phyloP scores from a whole-genome alignment of 2,329 filamentous ascomycete species.

The Penicillium sp. region DNA sequence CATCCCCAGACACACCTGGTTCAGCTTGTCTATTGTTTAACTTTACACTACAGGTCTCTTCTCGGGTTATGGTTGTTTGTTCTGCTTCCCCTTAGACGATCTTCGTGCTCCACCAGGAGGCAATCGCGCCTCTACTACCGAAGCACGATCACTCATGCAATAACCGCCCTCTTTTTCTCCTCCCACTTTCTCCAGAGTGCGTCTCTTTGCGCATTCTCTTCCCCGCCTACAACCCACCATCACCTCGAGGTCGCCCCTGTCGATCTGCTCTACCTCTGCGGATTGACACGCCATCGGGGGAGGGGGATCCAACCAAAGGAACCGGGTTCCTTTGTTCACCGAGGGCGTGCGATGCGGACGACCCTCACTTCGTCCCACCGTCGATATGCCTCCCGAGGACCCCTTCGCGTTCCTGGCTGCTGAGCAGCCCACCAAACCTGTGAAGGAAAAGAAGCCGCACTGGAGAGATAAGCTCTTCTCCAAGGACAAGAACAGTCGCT shows the following conservation, averaged over 20 bases:
- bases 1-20: background rate
- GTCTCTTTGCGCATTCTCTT: background rate
- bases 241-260: no score
- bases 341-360: conserved; percentile 36
- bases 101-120: background rate
- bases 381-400: conserved; percentile 37
- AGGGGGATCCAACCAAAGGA: conserved; percentile 19
- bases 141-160: background rate
- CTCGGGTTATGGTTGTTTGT: background rate
- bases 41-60: background rate
- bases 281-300: background rate
- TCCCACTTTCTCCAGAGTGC: background rate
- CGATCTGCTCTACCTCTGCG: background rate
- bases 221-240: background rate
- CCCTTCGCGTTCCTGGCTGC: conserved; percentile 36
- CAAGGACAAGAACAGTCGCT: conserved; percentile 38
- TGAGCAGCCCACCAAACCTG: conserved; percentile 21
- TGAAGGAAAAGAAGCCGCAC: conserved; percentile 30
- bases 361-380: conserved; percentile 24
- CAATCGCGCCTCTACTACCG: background rate
- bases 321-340: conserved; percentile 14
- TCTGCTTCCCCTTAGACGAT: background rate
- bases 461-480: conserved; percentile 54
- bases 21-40: background rate
- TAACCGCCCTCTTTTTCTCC: background rate